A percentile compares a stretch with the other conserved stretches of the same genome.
These are phyloP conservation scores for Aspergillus sp. DNA, from an alignment of 2,329 filamentous ascomycete species.

Conservation along the genomic window DNA sequence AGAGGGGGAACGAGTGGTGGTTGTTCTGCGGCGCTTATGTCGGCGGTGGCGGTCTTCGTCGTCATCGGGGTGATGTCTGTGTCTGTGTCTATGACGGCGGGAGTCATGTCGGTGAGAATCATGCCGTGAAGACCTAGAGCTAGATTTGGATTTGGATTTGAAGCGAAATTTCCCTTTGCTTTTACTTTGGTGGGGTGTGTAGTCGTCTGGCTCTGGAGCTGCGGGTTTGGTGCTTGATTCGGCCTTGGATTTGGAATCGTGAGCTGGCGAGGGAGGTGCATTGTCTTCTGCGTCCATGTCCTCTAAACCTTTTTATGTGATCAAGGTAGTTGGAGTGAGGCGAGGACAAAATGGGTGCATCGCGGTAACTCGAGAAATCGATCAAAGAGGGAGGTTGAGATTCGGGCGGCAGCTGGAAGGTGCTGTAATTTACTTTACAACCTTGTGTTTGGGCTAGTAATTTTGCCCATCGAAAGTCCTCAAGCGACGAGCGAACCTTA, in stretches of 20 bases:
- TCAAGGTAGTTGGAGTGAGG: neutral
- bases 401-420: neutral
- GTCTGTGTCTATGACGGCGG: constrained; percentile 18
- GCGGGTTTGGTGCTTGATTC: constrained; percentile 8
- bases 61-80: neutral
- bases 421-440: neutral
- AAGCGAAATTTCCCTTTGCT: constrained; percentile 34
- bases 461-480: neutral
- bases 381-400: neutral
- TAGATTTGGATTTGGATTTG: constrained; percentile 27
- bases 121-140: neutral
- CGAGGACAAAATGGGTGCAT: neutral
- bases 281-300: neutral
- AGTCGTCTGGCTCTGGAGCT: constrained; percentile 14
- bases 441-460: neutral
- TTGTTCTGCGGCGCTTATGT: constrained; percentile 24
- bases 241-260: neutral
- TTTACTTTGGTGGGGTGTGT: constrained; percentile 16
- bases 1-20: neutral
- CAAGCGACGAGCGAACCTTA: neutral
- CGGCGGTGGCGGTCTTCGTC: constrained; percentile 17
- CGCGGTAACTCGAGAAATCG: neutral
- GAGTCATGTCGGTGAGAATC: constrained; percentile 4
- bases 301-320: neutral
- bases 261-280: neutral